These are phyloP conservation scores for Colletotrichum theobromicola DNA, from an alignment of 2,329 filamentous ascomycete genomes.

Conservation along the genomic window DNA sequence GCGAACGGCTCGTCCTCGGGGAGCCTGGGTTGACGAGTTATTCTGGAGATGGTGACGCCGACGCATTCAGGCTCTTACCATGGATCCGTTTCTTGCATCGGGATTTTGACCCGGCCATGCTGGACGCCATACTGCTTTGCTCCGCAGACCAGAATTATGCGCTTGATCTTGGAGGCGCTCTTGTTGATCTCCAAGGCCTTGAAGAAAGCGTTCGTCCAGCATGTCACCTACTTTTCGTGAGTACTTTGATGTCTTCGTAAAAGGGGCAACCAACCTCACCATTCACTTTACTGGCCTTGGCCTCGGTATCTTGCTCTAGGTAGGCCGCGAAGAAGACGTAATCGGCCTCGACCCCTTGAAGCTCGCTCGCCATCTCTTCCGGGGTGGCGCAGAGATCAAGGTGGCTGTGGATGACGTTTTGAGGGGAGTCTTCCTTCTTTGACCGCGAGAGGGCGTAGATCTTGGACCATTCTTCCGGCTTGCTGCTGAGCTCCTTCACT, in stretches of 20 bases:
- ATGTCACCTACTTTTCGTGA: conserved; percentile 33
- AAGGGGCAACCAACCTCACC: conserved; percentile 3
- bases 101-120: conserved; percentile 50
- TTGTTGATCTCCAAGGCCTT: conserved; percentile 46
- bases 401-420: conserved; percentile 23
- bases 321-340: conserved; percentile 31
- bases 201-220: conserved; percentile 52
- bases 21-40: conserved; percentile 35
- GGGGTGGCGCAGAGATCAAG: conserved; percentile 23
- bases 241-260: background rate
- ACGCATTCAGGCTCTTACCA: background rate
- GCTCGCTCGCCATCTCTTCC: conserved; percentile 26
- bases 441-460: conserved; percentile 28
- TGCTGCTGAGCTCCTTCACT: conserved; percentile 22
- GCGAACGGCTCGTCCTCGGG: conserved; percentile 20
- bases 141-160: conserved; percentile 53
- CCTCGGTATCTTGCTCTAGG: conserved; percentile 21
- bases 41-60: background rate
- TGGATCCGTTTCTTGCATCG: conserved; percentile 50
- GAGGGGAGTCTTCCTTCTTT: conserved; percentile 24
- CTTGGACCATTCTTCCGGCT: conserved; percentile 23
- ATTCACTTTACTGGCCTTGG: conserved; percentile 29
- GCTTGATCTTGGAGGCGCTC: conserved; percentile 41
- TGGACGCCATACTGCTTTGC: conserved; percentile 60
- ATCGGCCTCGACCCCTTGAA: conserved; percentile 25